Evolutionary conservation across 164 flowering plant genomes (phyloP), one percentile per base, ranked within the genome.

Genomic region (Akebia trifoliata): DNA sequence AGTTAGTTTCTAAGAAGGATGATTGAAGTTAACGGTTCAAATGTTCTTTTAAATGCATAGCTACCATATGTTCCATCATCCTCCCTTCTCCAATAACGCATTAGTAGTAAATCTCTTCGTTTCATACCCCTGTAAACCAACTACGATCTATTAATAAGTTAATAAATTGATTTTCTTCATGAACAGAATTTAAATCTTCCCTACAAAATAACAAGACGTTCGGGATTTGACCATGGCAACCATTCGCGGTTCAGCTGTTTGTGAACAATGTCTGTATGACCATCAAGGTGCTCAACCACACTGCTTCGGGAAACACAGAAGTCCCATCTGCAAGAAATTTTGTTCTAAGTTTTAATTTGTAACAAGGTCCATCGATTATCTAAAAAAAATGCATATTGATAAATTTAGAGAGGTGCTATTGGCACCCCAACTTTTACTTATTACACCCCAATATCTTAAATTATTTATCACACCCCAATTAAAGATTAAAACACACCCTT

Each of bases 31-130:
- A 42, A 37, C 37, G 25, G 8, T n/a, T 8, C 10, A 18, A 52
- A 34, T 32, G 20, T 59, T 44, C 15, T 26, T 59, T 37, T 8
- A 31, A 66, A 30, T 8, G 22, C 7, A 59, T 14, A 21, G n/a
- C 17, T 81, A 91, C 96, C 97, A 71, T 91, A 91, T 66, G 97
- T 84, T 48, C 97, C 97, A 68, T 89, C 96, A 63, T 89, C 87
- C 59, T 92, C 98, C 67, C 98, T 78, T 75, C 96, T 86, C 98
- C 98, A 92, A 59, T 86, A 86, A 6, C 98, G 90, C 45, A 76
- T 73, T 67, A 88, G 37, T 61, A 92, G 64, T 22, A 92, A 59
- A 71, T 92, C 98, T 83, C 98, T 83, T 56, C 74, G 69, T 59
- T 55, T 77, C 98, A 89, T 86, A 31, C 89, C 89, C 96, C 98